phyloP scores from a whole-genome alignment of 1,284 basidiomycete genomes.

The Ustilago vetiveriae region DNA sequence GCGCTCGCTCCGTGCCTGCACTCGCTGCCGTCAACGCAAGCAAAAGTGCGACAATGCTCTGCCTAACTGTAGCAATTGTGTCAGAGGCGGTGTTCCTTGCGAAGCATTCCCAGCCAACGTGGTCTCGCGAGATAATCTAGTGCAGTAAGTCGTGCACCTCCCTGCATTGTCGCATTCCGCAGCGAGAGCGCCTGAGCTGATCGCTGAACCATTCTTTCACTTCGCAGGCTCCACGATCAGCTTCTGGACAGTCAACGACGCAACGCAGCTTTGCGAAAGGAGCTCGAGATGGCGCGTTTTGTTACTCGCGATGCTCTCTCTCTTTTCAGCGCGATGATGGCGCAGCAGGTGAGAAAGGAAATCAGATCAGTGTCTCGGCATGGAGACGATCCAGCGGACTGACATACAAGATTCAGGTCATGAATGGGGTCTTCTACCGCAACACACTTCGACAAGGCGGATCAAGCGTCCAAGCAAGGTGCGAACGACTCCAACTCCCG shows the following conservation, averaged over 20 bases:
- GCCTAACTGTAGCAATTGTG: slow-evolving; percentile 39
- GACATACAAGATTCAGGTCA: not conserved
- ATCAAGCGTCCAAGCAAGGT: slow-evolving; percentile 15
- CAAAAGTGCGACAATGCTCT: slow-evolving; percentile 45
- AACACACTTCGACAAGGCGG: not conserved
- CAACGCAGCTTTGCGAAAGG: slow-evolving; percentile 19
- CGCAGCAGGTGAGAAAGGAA: slow-evolving; percentile 14
- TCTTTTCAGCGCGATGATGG: slow-evolving; percentile 16
- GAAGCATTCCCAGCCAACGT: slow-evolving; percentile 27
- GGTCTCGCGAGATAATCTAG: slow-evolving; percentile 31
- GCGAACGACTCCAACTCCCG: not conserved
- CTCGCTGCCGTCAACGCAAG: slow-evolving; percentile 41
- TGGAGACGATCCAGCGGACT: not conserved
- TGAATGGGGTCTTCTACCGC: not conserved
- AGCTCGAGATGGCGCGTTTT: slow-evolving; percentile 18
- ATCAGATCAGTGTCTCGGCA: not conserved
- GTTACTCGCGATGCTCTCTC: slow-evolving; percentile 14
- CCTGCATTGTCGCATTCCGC: not conserved
- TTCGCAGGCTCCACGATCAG: slow-evolving; percentile 15
- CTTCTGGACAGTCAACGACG: slow-evolving; percentile 23
- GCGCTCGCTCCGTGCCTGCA: slow-evolving; percentile 39
- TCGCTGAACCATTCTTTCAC: not conserved
- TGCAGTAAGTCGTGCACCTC: slow-evolving; percentile 17
- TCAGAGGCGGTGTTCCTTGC: slow-evolving; percentile 35
- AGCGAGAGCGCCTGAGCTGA: not conserved